Evolutionary conservation across 306 rosid genomes (phyloP).

Genomic region (Sophora flavescens): DNA sequence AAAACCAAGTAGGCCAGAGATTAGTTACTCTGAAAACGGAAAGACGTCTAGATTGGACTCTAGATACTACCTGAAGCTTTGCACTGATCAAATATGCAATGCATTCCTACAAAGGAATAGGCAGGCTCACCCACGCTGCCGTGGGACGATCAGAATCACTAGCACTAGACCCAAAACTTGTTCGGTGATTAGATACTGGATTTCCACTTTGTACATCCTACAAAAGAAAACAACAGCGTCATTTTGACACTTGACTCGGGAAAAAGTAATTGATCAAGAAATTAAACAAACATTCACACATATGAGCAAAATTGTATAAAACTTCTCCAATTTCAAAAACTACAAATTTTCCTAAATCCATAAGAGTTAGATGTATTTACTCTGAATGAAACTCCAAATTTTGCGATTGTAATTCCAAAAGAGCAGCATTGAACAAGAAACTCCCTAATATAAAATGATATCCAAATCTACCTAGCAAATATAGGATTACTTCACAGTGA

Average conservation of each 20-base stretch:
- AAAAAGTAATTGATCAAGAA: conserved; percentile 25
- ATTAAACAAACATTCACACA: conserved; percentile 26
- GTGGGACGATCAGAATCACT: conserved; percentile 78
- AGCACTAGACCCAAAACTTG: conserved; percentile 79
- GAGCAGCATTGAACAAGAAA: not conserved
- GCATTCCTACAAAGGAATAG: conserved; percentile 97
- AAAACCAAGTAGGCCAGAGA: conserved; percentile 35
- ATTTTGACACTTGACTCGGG: conserved; percentile 24
- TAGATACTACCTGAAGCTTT: conserved; percentile 77
- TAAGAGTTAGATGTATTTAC: conserved; percentile 16
- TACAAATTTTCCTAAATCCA: conserved; percentile 9
- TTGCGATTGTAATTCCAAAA: conserved; percentile 27
- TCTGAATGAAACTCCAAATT: conserved; percentile 11
- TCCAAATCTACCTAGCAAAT: conserved; percentile 23
- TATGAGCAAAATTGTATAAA: conserved; percentile 9
- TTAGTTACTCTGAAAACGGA: conserved; percentile 25
- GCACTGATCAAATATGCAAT: conserved; percentile 96
- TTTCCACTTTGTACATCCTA: conserved; percentile 75
- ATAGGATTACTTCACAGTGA: conserved; percentile 7
- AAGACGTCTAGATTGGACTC: conserved; percentile 31
- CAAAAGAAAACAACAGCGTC: conserved; percentile 27
- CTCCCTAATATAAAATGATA: not conserved
- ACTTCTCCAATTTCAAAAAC: conserved; percentile 29
- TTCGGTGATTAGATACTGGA: conserved; percentile 68
- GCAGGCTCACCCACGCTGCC: conserved; percentile 70